A percentile compares a stretch with the other conserved stretches of the same genome.
These are phyloP conservation scores for Grosmannia clavigera DNA, from an alignment of 2,329 filamentous ascomycete species.

Conservation along the genomic window DNA sequence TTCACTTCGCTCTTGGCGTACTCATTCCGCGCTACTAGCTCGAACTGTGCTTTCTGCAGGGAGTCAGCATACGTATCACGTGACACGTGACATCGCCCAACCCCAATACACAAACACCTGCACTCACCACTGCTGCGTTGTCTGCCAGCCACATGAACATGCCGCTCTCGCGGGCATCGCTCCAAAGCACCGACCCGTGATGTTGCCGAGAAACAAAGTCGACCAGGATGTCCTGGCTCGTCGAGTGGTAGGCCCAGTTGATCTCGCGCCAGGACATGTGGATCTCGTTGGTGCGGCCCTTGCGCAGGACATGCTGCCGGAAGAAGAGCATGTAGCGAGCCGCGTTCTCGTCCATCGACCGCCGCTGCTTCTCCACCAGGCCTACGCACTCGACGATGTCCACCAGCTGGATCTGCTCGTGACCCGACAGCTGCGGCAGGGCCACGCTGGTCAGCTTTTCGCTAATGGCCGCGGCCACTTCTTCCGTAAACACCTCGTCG, in stretches of 20 bases:
- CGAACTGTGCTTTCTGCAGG: conserved; percentile 61
- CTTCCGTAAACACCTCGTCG: conserved; percentile 56
- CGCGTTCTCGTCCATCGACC: conserved; percentile 83
- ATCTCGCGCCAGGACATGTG: conserved; percentile 69
- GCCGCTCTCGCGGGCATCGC: conserved; percentile 72
- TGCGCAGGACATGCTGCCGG: conserved; percentile 63
- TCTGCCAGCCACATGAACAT: conserved; percentile 94
- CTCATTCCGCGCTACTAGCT: conserved; percentile 82
- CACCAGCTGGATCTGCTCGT: conserved; percentile 75
- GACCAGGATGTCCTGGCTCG: conserved; percentile 76
- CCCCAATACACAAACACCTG: background rate
- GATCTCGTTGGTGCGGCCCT: conserved; percentile 49
- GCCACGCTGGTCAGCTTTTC: conserved; percentile 63
- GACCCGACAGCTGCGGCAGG: conserved; percentile 69
- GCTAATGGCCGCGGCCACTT: conserved; percentile 56
- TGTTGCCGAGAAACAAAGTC: conserved; percentile 74
- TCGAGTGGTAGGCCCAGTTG: conserved; percentile 74
- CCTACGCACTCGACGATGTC: conserved; percentile 78
- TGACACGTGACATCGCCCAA: background rate
- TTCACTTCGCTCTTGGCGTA: conserved; percentile 81
- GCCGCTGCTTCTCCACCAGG: conserved; percentile 72
- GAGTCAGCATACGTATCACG: background rate
- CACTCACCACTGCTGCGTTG: conserved; percentile 55
- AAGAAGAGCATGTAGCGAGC: conserved; percentile 82
- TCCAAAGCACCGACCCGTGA: conserved; percentile 71